These are phyloP conservation scores for Rhizophagus clarus DNA, from an alignment of 192 early-diverging fungal genomes.

Conservation along the genomic window DNA sequence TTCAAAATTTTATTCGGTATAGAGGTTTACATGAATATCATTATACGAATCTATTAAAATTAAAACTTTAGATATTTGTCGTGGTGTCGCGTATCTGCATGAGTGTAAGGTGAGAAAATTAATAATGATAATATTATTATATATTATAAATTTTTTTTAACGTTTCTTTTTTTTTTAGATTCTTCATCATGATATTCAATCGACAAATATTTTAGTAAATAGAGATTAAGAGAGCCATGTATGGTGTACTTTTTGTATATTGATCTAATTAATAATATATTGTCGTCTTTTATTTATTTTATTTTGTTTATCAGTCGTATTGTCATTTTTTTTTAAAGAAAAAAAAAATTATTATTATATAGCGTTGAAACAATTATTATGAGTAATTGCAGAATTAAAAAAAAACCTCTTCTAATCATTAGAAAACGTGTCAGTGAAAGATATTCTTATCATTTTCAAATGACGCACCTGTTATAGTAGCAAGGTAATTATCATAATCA, in stretches of 20 bases:
- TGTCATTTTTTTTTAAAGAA: too few species aligned
- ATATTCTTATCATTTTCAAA: background rate
- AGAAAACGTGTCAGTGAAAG: background rate
- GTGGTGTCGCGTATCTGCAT: slow-evolving; percentile 42
- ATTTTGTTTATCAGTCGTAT: too few species aligned
- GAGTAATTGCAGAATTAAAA: slow-evolving; percentile 11
- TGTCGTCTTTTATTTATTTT: too few species aligned
- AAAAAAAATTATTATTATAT: too few species aligned
- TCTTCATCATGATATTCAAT: slow-evolving; percentile 19
- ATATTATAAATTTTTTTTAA: background rate
- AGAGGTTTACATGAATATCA: slow-evolving; percentile 44
- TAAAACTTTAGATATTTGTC: slow-evolving; percentile 38
- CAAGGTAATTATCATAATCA: background rate
- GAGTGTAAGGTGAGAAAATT: background rate
- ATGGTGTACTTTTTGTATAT: too few species aligned
- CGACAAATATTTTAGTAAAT: slow-evolving; percentile 1
- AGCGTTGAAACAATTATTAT: slow-evolving; percentile 1
- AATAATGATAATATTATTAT: too few species aligned
- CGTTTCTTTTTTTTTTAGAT: background rate
- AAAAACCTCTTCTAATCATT: background rate
- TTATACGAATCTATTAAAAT: slow-evolving; percentile 36
- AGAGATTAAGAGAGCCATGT: slow-evolving; percentile 9
- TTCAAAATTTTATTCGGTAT: slow-evolving; percentile 40
- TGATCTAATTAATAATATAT: too few species aligned
- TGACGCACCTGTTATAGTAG: background rate